Conservation (phyloP, 805 yeast genomes). For the Ogataea dorogensis region DNA sequence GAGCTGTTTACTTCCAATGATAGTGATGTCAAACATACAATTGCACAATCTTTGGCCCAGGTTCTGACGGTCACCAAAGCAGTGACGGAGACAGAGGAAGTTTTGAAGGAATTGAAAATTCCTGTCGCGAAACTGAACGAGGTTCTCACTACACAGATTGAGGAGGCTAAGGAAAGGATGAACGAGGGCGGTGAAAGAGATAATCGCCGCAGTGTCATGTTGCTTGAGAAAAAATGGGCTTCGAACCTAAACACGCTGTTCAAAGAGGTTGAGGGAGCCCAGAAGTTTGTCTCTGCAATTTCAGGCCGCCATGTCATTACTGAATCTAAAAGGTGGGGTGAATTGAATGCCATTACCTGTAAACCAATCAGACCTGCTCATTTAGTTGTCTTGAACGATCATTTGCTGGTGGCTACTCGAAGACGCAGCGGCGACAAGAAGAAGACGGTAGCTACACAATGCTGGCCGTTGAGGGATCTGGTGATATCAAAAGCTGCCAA, state of each 20-base stretch:
- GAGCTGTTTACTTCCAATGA: constrained; percentile 50
- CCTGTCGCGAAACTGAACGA: constrained; percentile 59
- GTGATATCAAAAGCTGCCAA: constrained; percentile 40
- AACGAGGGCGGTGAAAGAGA: constrained; percentile 26
- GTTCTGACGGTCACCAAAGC: constrained; percentile 60
- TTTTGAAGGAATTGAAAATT: constrained; percentile 58
- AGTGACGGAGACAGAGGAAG: constrained; percentile 60
- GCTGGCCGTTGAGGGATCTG: constrained; percentile 73
- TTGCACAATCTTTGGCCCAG: constrained; percentile 62
- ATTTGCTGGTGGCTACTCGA: constrained; percentile 69
- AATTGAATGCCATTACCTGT: constrained; percentile 81
- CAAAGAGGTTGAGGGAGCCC: constrained; percentile 89
- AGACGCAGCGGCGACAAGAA: constrained; percentile 39
- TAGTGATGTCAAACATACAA: constrained; percentile 54
- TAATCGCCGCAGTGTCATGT: constrained; percentile 68
- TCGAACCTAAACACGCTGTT: constrained; percentile 65
- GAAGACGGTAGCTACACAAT: constrained; percentile 61
- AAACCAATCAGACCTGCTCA: constrained; percentile 76
- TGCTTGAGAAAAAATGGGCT: constrained; percentile 81
- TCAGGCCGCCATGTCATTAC: constrained; percentile 80
- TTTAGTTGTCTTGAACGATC: constrained; percentile 74
- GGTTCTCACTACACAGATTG: constrained; percentile 46
- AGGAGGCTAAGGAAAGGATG: constrained; percentile 27
- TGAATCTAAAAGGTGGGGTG: constrained; percentile 84
- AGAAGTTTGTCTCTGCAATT: constrained; percentile 66